These are phyloP conservation scores for Amborella trichopoda DNA, from an alignment of 164 flowering plant species.

Conservation along the genomic window DNA sequence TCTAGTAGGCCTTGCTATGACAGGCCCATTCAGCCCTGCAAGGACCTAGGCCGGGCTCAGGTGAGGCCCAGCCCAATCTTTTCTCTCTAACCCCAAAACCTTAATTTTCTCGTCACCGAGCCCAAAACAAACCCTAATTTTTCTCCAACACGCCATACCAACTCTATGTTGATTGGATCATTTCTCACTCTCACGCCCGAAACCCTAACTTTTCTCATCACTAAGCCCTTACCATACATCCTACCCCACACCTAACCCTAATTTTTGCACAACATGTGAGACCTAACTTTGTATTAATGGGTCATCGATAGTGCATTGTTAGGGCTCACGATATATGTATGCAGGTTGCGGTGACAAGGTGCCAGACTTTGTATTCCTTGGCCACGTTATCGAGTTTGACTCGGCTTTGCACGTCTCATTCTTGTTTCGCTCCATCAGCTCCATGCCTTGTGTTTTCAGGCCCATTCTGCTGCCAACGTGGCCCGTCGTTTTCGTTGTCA, in stretches of 20 bases:
- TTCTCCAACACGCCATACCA: too few species aligned
- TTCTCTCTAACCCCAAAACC: too few species aligned
- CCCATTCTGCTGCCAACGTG: slow-evolving; percentile 39
- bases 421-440: slow-evolving; percentile 33
- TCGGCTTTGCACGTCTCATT: slow-evolving; percentile 64
- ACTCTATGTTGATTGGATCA: too few species aligned
- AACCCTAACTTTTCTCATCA: not conserved
- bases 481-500: slow-evolving; percentile 32
- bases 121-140: too few species aligned
- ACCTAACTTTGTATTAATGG: not conserved
- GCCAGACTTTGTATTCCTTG: slow-evolving; percentile 85
- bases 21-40: too few species aligned
- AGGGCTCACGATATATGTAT: not conserved
- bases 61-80: too few species aligned
- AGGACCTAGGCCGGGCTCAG: too few species aligned
- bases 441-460: slow-evolving; percentile 36
- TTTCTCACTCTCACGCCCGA: not conserved
- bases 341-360: slow-evolving; percentile 35
- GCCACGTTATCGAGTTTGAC: slow-evolving; percentile 63
- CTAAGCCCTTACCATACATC: not conserved
- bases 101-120: too few species aligned
- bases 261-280: not conserved
- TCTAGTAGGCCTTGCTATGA: too few species aligned
- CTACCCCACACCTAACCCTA: not conserved
- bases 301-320: not conserved